Evolutionary conservation across 2,329 filamentous ascomycete genomes (phyloP), one percentile per base, ranked within the genome.

Genomic region (Cercospora nicotianae): DNA sequence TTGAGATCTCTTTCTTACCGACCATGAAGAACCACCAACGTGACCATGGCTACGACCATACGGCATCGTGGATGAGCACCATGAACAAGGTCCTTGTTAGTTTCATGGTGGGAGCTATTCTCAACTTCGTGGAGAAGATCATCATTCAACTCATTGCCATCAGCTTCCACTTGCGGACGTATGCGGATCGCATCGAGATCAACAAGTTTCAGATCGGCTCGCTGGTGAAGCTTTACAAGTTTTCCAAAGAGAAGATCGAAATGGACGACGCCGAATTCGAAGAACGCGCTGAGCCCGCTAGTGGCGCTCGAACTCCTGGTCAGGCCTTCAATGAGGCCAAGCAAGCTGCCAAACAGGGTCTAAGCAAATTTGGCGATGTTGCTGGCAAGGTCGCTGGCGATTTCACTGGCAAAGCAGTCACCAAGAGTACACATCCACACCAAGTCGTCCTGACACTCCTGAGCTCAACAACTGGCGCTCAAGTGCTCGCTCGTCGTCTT

Each of bases 81-180:
- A 87, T 93, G 72, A 91, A 96, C 83, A 97, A 96, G 78, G 87
- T 98, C 74, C 89, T 97, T 68, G 88, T 96, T 18, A 86, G 91
- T 2, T 77, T 96, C n/a, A 94, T 98, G 73, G 90, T 96, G 13
- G 87, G 92, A 69, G 87, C 89, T 0, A 84, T 89, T 2, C 83
- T 97, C 69, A 97, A 98, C 79, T 90, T 95, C 68, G 84, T 90
- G 63, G 94, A 97, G 79, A 98, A 97, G 83, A 91, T 97, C 68
- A 87, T 96, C 72, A 96, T 97, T 65, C 94, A 97, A 77, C 90
- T 96, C 81, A 96, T 98, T 73, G 94, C 94, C 33, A 94, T 94
- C 67, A 93, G 91, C 69, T 98, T 98, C 80, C 94, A 98, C 78
- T 84, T 92, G 67, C 87, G 94, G 55, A 97, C 94, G 0, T 98